Base-by-base conservation (phyloP, 2,329 filamentous ascomycete genomes). In the Passalora sequoiae region DNA sequence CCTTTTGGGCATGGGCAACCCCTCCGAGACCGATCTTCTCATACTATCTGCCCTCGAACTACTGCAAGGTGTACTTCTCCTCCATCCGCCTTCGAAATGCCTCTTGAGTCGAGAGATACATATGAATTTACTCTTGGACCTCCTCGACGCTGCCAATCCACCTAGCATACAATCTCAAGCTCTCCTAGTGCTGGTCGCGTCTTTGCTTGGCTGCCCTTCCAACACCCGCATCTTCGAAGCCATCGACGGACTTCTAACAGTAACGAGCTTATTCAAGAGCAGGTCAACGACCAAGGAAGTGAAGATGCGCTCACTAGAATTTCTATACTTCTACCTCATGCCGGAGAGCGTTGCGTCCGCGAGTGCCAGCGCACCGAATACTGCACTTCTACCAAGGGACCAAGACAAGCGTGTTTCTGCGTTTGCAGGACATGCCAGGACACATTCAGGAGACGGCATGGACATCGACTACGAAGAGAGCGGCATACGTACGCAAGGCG, bases 301-400 rank as follows among this genome's bases (percentile, higher is more conserved):
- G 54, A 96, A 95, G 71, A 78, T 95, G 61, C 92, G 94, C 66
- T 80, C 94, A n/a, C 83, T 96, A 56, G 92, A 97, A 66, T 97
- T 97, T 63, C 71, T 98, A 39, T 97, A 97, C 73, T 97, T 97
- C 68, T 98, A 97, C 67, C 82, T 98, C 56, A 95, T 97, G 84
- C 89, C 91, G 38, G 92, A 98, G 69, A 80, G 78, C 0, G 46
- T 46, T 13, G 81, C 50, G n/a, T 37, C 46, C 3, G 43, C 45
- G 6, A 51, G 46, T n/a, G 44, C 43, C 7, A 58, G 50, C 15
- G 56, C 55, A 21, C 58, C 57, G 2, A 58, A 60, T 28, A 60
- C 55, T 13, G 50, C 57, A 4, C 52, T 49, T 3, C 37, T 59
- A 38, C 54, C 58, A 45, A 44, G 56, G 40, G 50, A 38, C 22